phyloP scores from a whole-genome alignment of 1,139 yeast genomes.

The Suhomyces guaymorum region DNA sequence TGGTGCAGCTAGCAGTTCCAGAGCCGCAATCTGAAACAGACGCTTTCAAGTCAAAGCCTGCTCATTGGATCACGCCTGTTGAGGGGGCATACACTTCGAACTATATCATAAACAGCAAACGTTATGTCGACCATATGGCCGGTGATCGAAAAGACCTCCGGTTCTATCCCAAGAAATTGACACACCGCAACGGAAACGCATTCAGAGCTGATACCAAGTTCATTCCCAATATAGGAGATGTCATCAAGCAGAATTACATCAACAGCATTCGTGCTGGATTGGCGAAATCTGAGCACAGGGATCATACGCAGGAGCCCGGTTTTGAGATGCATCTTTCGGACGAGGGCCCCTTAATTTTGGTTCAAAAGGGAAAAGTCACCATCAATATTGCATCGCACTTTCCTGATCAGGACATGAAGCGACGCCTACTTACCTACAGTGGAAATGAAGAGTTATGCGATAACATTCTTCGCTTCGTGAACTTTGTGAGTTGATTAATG shows the following conservation, averaged over 20 bases:
- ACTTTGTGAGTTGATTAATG: constrained; percentile 7
- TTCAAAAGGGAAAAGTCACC: constrained; percentile 3
- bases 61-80: constrained; percentile 14
- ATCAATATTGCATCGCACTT: constrained; percentile 9
- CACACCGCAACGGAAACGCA: constrained; percentile 12
- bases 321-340: constrained; percentile 4
- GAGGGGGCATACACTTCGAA: constrained; percentile 11
- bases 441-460: constrained; percentile 9
- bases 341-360: constrained; percentile 7
- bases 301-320: neutral
- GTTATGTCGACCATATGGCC: constrained; percentile 14
- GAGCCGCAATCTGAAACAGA: too few species aligned
- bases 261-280: constrained; percentile 12
- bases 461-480: constrained; percentile 9
- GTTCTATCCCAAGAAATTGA: constrained; percentile 17
- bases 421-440: constrained; percentile 3
- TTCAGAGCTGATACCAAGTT: constrained; percentile 15
- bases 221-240: constrained; percentile 17
- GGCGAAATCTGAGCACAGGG: neutral
- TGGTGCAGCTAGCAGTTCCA: constrained; percentile 24
- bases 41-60: neutral
- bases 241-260: constrained; percentile 16
- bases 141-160: constrained; percentile 13
- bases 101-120: constrained; percentile 17
- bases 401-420: constrained; percentile 5